Evolutionary conservation across 352 stramenopile genomes (phyloP).

Genomic region (Pythium chondricola): DNA sequence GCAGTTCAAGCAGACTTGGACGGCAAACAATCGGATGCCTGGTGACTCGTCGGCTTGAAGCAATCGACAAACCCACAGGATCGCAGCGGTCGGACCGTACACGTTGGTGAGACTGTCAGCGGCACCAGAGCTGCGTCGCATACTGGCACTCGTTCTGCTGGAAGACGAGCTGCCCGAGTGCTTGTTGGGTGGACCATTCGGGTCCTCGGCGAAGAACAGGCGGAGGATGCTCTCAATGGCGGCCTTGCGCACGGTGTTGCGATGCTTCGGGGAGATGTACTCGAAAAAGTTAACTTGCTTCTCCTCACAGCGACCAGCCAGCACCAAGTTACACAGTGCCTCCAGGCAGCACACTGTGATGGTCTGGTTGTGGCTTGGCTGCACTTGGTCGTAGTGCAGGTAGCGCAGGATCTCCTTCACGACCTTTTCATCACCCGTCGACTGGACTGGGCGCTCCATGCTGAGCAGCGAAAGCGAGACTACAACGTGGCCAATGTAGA

Average conservation of each 20-base stretch:
- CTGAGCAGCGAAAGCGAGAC: conserved; percentile 62
- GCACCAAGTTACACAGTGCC: conserved; percentile 69
- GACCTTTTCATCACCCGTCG: conserved; percentile 40
- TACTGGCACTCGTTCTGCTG: conserved; percentile 11
- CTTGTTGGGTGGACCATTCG: conserved; percentile 18
- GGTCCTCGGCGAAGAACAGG: conserved; percentile 79
- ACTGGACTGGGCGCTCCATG: conserved; percentile 49
- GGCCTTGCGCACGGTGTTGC: conserved; percentile 69
- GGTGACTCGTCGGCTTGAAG: conserved; percentile 62
- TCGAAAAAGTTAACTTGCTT: conserved; percentile 65
- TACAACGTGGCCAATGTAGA: conserved; percentile 78
- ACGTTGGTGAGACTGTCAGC: conserved; percentile 36
- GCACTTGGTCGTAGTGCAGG: conserved; percentile 79
- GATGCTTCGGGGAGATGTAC: conserved; percentile 68
- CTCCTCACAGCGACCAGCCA: conserved; percentile 59
- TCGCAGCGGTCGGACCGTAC: conserved; percentile 57
- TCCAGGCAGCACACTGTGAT: conserved; percentile 80
- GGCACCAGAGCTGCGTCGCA: background rate
- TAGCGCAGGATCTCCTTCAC: conserved; percentile 74
- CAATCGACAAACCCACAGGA: conserved; percentile 64
- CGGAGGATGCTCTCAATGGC: conserved; percentile 82
- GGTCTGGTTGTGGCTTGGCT: conserved; percentile 77
- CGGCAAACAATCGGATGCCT: conserved; percentile 62
- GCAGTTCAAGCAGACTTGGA: conserved; percentile 80
- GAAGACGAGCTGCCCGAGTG: background rate